Conservation (phyloP, 2,329 filamentous ascomycete genomes). For the Arachnomyces sp. region DNA sequence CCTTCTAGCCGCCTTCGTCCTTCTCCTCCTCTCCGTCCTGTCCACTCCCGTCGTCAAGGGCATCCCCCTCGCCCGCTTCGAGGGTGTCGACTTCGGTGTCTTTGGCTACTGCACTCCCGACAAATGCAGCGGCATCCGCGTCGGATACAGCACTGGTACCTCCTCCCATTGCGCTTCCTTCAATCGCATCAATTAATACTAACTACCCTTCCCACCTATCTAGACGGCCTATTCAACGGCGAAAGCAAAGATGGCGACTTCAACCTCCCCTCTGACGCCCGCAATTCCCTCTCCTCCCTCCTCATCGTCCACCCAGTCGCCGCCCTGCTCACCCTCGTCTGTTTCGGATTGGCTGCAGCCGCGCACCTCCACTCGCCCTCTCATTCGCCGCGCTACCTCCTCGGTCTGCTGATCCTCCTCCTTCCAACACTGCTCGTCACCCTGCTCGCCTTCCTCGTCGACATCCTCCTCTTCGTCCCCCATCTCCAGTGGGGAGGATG, state of each 20-base stretch:
- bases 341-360: constrained; percentile 67
- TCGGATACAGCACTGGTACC: constrained; percentile 82
- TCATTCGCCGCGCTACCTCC: constrained; percentile 81
- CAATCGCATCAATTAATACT: constrained; percentile 3
- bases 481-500: constrained; percentile 92
- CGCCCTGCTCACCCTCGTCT: constrained; percentile 73
- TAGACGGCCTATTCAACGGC: constrained; percentile 42
- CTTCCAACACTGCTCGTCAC: constrained; percentile 77
- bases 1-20: constrained; percentile 73
- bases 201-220: constrained; percentile 8
- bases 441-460: constrained; percentile 81
- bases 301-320: constrained; percentile 90
- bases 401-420: constrained; percentile 75
- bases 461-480: constrained; percentile 88
- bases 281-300: constrained; percentile 70
- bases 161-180: constrained; percentile 8
- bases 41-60: constrained; percentile 80
- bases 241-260: constrained; percentile 44
- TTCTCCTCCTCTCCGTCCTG: constrained; percentile 79
- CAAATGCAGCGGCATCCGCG: constrained; percentile 61
- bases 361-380: constrained; percentile 82
- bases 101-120: constrained; percentile 72
- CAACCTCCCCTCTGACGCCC: constrained; percentile 55
- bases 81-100: constrained; percentile 76
- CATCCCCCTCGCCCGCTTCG: constrained; percentile 72